Evolutionary conservation across 176 grass and related monocot genomes (phyloP).

Genomic region (Oryza coarctata): DNA sequence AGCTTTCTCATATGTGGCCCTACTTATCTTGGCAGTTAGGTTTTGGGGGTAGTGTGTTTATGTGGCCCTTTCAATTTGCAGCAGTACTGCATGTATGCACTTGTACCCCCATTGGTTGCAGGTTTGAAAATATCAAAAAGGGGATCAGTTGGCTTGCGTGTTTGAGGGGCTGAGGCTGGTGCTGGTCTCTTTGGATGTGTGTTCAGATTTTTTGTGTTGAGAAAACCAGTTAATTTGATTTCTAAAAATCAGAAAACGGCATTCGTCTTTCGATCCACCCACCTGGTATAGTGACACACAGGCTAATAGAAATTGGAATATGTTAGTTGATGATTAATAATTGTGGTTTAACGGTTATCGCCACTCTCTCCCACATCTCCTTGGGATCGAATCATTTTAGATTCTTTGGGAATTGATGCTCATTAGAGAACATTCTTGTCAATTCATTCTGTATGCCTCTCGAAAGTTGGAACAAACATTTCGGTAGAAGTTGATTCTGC

Average conservation of each 20-base stretch:
- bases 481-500: no score
- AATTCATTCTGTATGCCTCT: no score
- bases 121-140: constrained; percentile 12
- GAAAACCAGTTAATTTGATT: background rate
- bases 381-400: background rate
- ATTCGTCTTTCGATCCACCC: background rate
- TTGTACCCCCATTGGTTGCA: constrained; percentile 31
- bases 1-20: constrained; percentile 20
- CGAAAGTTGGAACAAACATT: no score
- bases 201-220: background rate
- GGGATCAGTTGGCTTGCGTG: background rate
- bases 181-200: background rate
- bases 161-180: background rate
- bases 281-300: background rate
- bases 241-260: background rate
- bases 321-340: no score
- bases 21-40: constrained; percentile 25
- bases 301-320: background rate
- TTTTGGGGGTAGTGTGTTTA: constrained; percentile 1
- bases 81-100: constrained; percentile 1
- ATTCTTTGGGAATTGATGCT: no score
- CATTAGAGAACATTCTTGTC: no score
- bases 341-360: no score
- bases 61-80: constrained; percentile 35
- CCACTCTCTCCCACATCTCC: no score